Evolutionary conservation across 2,329 filamentous ascomycete genomes (phyloP), one percentile per base, ranked within the genome.

Genomic region (Hyphodiscus sp.): DNA sequence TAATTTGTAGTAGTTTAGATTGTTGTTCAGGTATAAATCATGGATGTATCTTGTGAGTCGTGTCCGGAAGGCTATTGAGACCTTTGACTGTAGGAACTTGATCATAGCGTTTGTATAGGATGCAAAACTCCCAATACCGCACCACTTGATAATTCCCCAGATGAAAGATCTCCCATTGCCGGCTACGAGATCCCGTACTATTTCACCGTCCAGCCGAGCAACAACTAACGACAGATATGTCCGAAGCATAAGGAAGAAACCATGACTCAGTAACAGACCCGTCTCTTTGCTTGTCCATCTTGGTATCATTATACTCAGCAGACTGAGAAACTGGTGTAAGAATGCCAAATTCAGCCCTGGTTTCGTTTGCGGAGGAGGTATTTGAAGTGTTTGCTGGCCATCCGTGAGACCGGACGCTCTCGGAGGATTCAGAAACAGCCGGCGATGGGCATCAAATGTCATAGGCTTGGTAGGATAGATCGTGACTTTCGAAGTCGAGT

Each of bases 61-160:
- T 4, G 94, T 99, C 43, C 94, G 85, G 78, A 99, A 99, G 33
- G 95, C 92, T 61, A 99, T 99, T 7, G 92, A 96, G 51, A 99
- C 91, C 74, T 99, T 99, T 49, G 89, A 92, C 71, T 99, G 92
- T 58, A 99, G 79, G 72, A 89, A 99, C 71, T 97, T 97, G 77
- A 99, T 99, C 87, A 95, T 96, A 51, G 92, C 91, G 70, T 99
- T 99, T 49, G 92, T 96, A 67, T 99, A 99, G 0, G 92, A 95
- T 9, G 91, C 92, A 59, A 97, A 85, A 2, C 88, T 89, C 43
- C 94, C 94, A 38, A 99, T 85, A 2, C 92, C 91, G 60, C 91
- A 91, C 94, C 94, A 99, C 77, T 97, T 96, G 47, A 86, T 69
- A 46, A 99, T 86, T 6, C 94, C 94, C 83, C 86, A 88, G 9